These are phyloP conservation scores for Sporothrix humicola DNA, from an alignment of 2,329 filamentous ascomycete genomes.

Conservation along the genomic window DNA sequence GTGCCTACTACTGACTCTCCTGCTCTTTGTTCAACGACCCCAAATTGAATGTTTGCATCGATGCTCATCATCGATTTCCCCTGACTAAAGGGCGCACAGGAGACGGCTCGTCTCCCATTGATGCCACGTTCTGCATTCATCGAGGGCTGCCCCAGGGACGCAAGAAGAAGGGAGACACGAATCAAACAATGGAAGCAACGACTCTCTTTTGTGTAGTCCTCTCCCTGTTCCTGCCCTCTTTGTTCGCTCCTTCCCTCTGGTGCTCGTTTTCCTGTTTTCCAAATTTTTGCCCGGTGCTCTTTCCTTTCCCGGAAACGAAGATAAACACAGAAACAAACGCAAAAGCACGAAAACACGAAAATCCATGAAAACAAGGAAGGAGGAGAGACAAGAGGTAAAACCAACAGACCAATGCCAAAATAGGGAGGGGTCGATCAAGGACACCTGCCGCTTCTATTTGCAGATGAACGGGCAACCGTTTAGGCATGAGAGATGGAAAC, in stretches of 20 bases:
- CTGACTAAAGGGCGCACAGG: not conserved
- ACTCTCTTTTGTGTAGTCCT: not conserved
- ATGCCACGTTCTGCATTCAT: constrained; percentile 6
- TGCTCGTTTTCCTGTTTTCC: not conserved
- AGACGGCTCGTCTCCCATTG: not conserved
- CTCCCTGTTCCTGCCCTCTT: constrained; percentile 7
- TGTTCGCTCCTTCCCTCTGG: constrained; percentile 1
- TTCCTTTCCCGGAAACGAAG: not conserved
- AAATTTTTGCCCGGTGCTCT: not conserved
- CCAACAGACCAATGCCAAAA: constrained; percentile 14
- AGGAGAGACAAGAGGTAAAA: not conserved
- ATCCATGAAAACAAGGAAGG: not conserved
- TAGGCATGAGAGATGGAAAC: not conserved
- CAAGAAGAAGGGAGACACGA: not conserved
- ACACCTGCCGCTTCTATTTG: not conserved
- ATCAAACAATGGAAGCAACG: constrained; percentile 1
- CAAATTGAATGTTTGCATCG: not conserved
- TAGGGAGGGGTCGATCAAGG: constrained; percentile 15
- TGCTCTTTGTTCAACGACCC: not conserved
- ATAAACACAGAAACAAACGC: not conserved
- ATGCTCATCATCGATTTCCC: constrained; percentile 1
- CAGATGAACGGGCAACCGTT: not conserved
- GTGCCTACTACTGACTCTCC: not conserved
- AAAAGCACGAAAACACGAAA: too few species aligned
- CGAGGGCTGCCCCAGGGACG: not conserved